A percentile compares a stretch with the other conserved stretches of the same genome.
Conservation (phyloP, 345 rosid species). For the Salix purpurea region DNA sequence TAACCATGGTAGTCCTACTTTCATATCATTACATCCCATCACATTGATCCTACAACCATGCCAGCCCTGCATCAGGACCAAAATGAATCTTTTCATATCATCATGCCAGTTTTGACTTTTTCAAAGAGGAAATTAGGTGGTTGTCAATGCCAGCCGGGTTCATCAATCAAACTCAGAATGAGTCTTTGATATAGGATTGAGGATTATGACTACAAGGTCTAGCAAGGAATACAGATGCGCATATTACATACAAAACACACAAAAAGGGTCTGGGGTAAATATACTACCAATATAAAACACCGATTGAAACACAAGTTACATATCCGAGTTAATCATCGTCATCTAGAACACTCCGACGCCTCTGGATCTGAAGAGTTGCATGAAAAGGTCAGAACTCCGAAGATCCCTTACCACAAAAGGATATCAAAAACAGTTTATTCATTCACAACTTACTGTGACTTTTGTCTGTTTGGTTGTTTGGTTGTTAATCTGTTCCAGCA, state of each 20-base stretch:
- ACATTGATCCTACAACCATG: background rate
- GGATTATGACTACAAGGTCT: background rate
- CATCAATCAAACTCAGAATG: background rate
- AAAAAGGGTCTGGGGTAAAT: background rate
- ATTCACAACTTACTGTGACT: constrained; percentile 62
- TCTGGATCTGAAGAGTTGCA: constrained; percentile 64
- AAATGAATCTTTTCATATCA: background rate
- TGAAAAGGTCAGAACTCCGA: background rate
- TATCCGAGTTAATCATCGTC: constrained; percentile 63
- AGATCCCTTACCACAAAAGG: background rate
- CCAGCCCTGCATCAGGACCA: background rate
- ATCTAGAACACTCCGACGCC: constrained; percentile 81
- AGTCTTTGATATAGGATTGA: background rate
- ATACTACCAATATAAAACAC: background rate
- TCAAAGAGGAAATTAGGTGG: background rate
- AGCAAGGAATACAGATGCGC: background rate
- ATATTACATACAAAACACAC: background rate
- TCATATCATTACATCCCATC: background rate
- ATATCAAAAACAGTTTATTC: background rate
- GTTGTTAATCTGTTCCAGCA: constrained; percentile 90
- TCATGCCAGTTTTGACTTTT: background rate
- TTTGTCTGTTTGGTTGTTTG: constrained; percentile 85
- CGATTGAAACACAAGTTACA: background rate
- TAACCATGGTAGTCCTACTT: background rate
- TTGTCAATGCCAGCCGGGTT: background rate